These are phyloP conservation scores for Paxillus rubicundulus DNA, from an alignment of 768 basidiomycete genomes.

Conservation along the genomic window DNA sequence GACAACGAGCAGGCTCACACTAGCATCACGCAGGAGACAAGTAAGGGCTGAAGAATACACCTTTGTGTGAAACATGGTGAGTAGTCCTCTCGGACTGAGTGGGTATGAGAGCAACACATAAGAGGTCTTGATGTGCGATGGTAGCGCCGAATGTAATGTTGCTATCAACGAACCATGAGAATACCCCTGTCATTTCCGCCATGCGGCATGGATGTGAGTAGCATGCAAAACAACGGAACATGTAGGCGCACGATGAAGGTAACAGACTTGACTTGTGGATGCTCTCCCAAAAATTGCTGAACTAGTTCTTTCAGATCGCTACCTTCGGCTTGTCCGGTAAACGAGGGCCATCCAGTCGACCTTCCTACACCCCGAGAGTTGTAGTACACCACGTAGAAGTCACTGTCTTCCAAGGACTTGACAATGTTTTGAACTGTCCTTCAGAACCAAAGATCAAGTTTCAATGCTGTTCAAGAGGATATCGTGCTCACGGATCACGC, in stretches of 20 bases:
- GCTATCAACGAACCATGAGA: constrained; percentile 77
- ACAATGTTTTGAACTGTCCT: constrained; percentile 44
- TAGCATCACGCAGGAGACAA: constrained; percentile 44
- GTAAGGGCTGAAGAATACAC: constrained; percentile 53
- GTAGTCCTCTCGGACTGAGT: constrained; percentile 58
- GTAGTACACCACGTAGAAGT: constrained; percentile 64
- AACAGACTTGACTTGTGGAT: constrained; percentile 46
- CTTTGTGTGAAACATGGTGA: constrained; percentile 65
- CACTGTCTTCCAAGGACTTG: constrained; percentile 39
- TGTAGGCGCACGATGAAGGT: constrained; percentile 54
- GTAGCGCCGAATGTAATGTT: constrained; percentile 59
- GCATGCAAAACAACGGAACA: neutral
- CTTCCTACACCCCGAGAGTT: constrained; percentile 78
- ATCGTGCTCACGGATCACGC: constrained; percentile 64
- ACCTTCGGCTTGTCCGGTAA: constrained; percentile 69
- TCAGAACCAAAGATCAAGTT: neutral
- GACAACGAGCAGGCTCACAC: constrained; percentile 56
- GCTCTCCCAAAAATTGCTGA: constrained; percentile 45
- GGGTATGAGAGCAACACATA: constrained; percentile 80
- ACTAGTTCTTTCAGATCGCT: constrained; percentile 67
- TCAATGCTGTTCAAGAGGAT: neutral
- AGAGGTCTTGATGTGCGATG: constrained; percentile 48
- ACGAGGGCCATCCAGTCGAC: constrained; percentile 70
- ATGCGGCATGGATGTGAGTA: neutral
- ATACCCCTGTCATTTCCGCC: constrained; percentile 58